Conservation (phyloP, 345 rosid genomes). For the Moricandia moricandioides region DNA sequence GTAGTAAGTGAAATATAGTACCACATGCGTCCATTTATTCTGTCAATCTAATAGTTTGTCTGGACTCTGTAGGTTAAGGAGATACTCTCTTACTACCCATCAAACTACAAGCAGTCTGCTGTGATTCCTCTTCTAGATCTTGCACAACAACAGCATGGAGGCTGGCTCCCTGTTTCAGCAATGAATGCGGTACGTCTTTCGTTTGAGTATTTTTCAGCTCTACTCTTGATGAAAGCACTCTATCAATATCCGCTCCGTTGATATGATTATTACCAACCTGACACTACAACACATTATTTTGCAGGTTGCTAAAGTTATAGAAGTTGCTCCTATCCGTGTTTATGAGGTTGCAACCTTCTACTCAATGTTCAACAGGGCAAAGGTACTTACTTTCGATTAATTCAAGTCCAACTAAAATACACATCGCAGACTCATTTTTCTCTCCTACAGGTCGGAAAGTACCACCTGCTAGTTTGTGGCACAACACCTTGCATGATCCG, state of each 20-base stretch:
- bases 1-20: background rate
- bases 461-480: slow-evolving; percentile 97
- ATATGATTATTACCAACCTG: background rate
- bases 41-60: background rate
- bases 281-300: background rate
- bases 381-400: slow-evolving; percentile 41
- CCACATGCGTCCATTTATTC: background rate
- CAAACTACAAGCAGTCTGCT: slow-evolving; percentile 98
- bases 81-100: slow-evolving; percentile 89
- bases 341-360: slow-evolving; percentile 98
- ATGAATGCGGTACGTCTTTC: slow-evolving; percentile 79
- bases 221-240: background rate
- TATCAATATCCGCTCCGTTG: background rate
- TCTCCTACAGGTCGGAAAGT: slow-evolving; percentile 77
- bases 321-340: slow-evolving; percentile 91
- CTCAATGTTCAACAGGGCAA: slow-evolving; percentile 91
- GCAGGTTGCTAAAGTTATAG: slow-evolving; percentile 89
- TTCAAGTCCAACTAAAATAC: slow-evolving; percentile 5
- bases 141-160: slow-evolving; percentile 99
- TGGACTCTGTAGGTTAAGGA: slow-evolving; percentile 63
- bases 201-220: background rate
- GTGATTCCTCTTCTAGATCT: slow-evolving; percentile 96
- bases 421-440: background rate
- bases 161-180: slow-evolving; percentile 99
- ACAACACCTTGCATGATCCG: slow-evolving; percentile 99